Evolutionary conservation across 495 filamentous ascomycete genomes (phyloP).

Genomic region (Tuber aestivum): DNA sequence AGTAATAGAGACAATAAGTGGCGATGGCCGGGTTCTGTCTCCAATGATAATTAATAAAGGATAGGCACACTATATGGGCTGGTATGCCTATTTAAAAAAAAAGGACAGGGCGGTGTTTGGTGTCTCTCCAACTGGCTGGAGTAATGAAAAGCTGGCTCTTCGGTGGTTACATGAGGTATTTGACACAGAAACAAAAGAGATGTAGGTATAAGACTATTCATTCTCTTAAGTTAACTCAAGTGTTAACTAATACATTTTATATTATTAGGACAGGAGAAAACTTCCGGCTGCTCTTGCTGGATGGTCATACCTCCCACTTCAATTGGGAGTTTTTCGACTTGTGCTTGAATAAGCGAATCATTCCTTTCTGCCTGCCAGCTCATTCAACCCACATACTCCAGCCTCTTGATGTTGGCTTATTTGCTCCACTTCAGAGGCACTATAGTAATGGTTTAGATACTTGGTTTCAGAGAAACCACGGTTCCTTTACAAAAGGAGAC

Average conservation of each 20-base stretch:
- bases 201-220: not conserved
- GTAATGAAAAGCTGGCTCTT: too few relatives aligned
- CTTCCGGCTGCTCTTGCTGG: not conserved
- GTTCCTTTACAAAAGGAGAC: not conserved
- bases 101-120: too few relatives aligned
- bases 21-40: not conserved
- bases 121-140: too few relatives aligned
- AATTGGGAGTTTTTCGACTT: too few relatives aligned
- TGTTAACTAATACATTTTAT: not conserved
- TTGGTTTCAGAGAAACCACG: not conserved
- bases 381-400: too few relatives aligned
- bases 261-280: not conserved
- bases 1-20: constrained; percentile 7
- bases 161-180: too few relatives aligned
- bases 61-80: too few relatives aligned
- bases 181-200: not conserved
- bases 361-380: not conserved
- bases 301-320: too few relatives aligned
- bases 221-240: not conserved
- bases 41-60: constrained; percentile 10
- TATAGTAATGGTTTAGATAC: not conserved
- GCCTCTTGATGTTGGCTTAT: constrained; percentile 16
- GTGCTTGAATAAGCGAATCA: not conserved
- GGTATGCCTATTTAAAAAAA: not conserved
- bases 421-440: too few relatives aligned